Percentiles rank a stretch among this genome's conserved stretches.
phyloP scores from a whole-genome alignment of 2,329 filamentous ascomycete genomes.

The Fusarium coicis region DNA sequence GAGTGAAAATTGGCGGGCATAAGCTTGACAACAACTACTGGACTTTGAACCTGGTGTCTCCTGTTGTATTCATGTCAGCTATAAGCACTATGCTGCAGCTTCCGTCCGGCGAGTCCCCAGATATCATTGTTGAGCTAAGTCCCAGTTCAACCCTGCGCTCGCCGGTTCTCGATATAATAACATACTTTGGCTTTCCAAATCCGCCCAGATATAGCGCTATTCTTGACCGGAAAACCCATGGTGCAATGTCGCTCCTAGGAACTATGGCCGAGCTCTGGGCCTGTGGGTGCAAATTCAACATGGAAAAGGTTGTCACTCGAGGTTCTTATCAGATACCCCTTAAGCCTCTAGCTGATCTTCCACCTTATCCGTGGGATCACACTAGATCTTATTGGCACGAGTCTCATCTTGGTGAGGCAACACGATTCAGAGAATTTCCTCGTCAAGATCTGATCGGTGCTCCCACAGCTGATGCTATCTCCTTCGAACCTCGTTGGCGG shows the following conservation, averaged over 20 bases:
- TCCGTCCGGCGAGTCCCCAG: conserved; percentile 43
- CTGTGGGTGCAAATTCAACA: conserved; percentile 47
- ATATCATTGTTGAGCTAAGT: conserved; percentile 55
- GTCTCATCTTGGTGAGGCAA: conserved; percentile 56
- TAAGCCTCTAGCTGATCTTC: conserved; percentile 58
- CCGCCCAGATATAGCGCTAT: conserved; percentile 41
- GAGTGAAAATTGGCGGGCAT: conserved; percentile 36
- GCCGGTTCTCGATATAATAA: conserved; percentile 51
- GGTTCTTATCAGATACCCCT: conserved; percentile 16
- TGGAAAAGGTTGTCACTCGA: conserved; percentile 46
- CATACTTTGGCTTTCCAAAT: conserved; percentile 10
- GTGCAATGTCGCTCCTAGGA: conserved; percentile 43
- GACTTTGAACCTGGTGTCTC: conserved; percentile 57
- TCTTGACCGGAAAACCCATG: conserved; percentile 43
- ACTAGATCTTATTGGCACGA: conserved; percentile 64
- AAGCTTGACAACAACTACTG: conserved; percentile 55
- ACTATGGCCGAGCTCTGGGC: conserved; percentile 53
- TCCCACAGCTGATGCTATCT: conserved; percentile 55
- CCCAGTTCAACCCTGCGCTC: conserved; percentile 52
- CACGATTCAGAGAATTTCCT: conserved; percentile 57
- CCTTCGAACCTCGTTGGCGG: conserved; percentile 60
- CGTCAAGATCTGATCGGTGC: conserved; percentile 64
- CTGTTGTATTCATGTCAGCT: conserved; percentile 57
- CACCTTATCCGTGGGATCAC: conserved; percentile 67
- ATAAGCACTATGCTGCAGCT: conserved; percentile 50